Conservation (phyloP, 176 grass and related monocot species). For the Alopecurus myosuroides region DNA sequence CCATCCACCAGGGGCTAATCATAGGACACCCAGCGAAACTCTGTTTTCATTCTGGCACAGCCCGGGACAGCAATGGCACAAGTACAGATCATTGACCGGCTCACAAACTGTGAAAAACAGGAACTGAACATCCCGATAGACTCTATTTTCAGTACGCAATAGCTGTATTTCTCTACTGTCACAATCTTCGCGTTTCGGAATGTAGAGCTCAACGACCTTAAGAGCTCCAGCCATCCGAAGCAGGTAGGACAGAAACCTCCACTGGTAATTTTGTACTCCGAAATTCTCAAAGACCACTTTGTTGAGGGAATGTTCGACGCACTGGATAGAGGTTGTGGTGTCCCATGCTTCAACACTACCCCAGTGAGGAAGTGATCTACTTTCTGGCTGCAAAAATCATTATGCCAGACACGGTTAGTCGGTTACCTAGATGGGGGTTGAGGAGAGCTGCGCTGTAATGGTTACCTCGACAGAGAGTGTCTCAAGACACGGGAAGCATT, state of each 20-base stretch:
- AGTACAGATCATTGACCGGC: constrained; percentile 11
- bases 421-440: background rate
- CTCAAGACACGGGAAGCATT: constrained; percentile 46
- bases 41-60: constrained; percentile 28
- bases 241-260: constrained; percentile 27
- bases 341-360: constrained; percentile 18
- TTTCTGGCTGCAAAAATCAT: constrained; percentile 25
- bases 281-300: constrained; percentile 35
- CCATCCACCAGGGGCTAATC: background rate
- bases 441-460: background rate
- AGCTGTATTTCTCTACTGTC: background rate
- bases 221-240: constrained; percentile 30
- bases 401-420: background rate
- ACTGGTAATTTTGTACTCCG: constrained; percentile 16
- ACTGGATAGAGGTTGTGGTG: constrained; percentile 18
- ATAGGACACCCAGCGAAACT: background rate
- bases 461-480: constrained; percentile 31
- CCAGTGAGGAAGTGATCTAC: background rate
- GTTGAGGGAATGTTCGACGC: constrained; percentile 26
- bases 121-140: background rate
- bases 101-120: background rate
- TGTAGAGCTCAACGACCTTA: constrained; percentile 20
- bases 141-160: background rate
- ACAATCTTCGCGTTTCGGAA: constrained; percentile 5
- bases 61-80: constrained; percentile 35